phyloP scores from a whole-genome alignment of 2,329 filamentous ascomycete species.

The Colletotrichum sp. region DNA sequence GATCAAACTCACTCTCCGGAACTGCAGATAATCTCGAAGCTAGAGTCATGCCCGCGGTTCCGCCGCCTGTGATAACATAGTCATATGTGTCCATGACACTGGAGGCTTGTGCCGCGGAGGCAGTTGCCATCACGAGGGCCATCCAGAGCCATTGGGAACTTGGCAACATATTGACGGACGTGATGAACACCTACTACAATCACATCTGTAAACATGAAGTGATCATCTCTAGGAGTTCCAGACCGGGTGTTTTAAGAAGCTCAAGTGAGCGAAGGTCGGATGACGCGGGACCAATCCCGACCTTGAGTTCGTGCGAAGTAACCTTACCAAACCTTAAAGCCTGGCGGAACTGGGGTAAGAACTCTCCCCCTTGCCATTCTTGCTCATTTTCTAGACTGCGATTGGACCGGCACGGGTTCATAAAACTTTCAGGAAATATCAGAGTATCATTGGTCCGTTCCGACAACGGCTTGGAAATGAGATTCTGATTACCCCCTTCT shows the following conservation, averaged over 20 bases:
- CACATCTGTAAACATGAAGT: neutral
- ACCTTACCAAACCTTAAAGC: neutral
- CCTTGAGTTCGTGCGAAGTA: neutral
- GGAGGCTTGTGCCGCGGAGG: neutral
- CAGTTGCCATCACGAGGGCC: neutral
- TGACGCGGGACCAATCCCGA: neutral
- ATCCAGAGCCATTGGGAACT: neutral
- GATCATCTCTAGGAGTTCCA: neutral
- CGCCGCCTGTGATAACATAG: conserved; percentile 35
- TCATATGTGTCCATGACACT: conserved; percentile 22
- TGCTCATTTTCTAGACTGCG: neutral
- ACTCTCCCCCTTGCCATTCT: neutral
- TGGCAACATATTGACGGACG: neutral
- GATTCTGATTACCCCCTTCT: neutral
- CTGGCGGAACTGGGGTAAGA: neutral
- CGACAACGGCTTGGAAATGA: neutral
- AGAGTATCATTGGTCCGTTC: neutral
- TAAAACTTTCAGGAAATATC: neutral
- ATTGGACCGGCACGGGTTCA: neutral
- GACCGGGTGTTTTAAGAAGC: neutral
- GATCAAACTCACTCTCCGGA: neutral
- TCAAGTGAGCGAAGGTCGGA: neutral
- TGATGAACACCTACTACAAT: neutral
- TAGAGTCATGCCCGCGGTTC: conserved; percentile 36
- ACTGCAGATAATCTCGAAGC: conserved; percentile 30